phyloP scores from a whole-genome alignment of 345 rosid species.

The Psidium guajava region DNA sequence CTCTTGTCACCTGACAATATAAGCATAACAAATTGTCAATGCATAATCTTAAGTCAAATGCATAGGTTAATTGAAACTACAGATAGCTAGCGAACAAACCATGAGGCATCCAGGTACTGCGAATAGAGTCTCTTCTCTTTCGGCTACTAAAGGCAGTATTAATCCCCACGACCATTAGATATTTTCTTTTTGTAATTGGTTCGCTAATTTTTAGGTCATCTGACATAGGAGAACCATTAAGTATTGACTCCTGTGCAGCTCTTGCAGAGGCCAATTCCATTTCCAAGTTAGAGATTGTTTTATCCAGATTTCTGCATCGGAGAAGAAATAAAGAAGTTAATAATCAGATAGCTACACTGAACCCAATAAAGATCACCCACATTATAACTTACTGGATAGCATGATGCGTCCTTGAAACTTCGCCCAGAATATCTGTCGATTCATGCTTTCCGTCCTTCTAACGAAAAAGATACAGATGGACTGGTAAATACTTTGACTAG shows the following conservation, averaged over 20 bases:
- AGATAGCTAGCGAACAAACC: constrained; percentile 29
- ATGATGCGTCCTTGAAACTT: constrained; percentile 62
- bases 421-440: constrained; percentile 43
- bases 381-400: constrained; percentile 54
- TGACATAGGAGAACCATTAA: constrained; percentile 71
- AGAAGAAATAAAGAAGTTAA: background rate
- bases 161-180: constrained; percentile 81
- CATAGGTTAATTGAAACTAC: background rate
- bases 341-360: constrained; percentile 1
- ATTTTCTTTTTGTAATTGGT: constrained; percentile 46
- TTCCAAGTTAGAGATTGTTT: constrained; percentile 70
- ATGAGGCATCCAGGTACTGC: constrained; percentile 97
- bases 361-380: background rate
- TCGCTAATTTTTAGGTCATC: constrained; percentile 37
- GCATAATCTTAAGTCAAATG: background rate
- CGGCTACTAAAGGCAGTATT: constrained; percentile 96
- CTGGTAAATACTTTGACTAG: background rate
- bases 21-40: background rate
- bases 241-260: constrained; percentile 72
- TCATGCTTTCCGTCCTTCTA: constrained; percentile 49
- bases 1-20: constrained; percentile 52
- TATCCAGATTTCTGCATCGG: constrained; percentile 53
- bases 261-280: constrained; percentile 84
- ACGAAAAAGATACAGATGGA: background rate
- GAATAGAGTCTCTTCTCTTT: constrained; percentile 88